Percentiles rank a stretch among this genome's conserved stretches.
Conservation (phyloP, 345 rosid species). For the Viola odorata region DNA sequence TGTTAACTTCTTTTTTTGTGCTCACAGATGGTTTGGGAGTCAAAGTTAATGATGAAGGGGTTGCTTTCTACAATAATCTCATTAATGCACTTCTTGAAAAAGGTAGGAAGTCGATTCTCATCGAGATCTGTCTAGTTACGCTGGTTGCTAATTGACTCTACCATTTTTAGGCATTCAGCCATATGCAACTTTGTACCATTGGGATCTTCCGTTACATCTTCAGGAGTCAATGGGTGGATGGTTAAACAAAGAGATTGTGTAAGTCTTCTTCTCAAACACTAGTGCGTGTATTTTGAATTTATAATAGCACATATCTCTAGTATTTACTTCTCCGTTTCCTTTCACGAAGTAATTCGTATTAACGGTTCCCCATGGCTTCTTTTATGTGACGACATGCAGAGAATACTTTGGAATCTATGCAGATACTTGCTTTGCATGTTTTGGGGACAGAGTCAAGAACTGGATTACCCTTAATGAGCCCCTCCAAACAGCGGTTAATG, state of each 20-base stretch:
- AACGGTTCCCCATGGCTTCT: conserved; percentile 9
- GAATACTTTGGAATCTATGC: conserved; percentile 53
- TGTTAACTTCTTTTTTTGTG: neutral
- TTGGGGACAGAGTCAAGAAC: conserved; percentile 28
- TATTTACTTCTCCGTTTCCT: too few species aligned
- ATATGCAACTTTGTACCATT: conserved; percentile 23
- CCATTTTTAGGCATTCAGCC: conserved; percentile 25
- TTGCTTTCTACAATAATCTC: conserved; percentile 27
- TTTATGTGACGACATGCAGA: conserved; percentile 42
- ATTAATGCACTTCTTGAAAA: conserved; percentile 23
- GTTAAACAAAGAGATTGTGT: conserved; percentile 68
- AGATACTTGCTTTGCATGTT: conserved; percentile 27
- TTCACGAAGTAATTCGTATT: neutral
- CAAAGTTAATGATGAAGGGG: conserved; percentile 22
- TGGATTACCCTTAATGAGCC: conserved; percentile 31
- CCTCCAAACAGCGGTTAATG: conserved; percentile 21
- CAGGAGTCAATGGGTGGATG: conserved; percentile 74
- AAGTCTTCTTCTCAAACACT: too few species aligned
- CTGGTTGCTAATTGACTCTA: conserved; percentile 10
- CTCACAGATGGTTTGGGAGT: conserved; percentile 23
- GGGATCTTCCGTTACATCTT: conserved; percentile 52
- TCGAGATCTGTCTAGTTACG: conserved; percentile 14
- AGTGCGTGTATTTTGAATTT: too few species aligned
- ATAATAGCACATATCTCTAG: too few species aligned
- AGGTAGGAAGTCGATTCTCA: conserved; percentile 39